These are phyloP conservation scores for Pleurotus pulmonarius DNA, from an alignment of 768 basidiomycete species.

Conservation along the genomic window DNA sequence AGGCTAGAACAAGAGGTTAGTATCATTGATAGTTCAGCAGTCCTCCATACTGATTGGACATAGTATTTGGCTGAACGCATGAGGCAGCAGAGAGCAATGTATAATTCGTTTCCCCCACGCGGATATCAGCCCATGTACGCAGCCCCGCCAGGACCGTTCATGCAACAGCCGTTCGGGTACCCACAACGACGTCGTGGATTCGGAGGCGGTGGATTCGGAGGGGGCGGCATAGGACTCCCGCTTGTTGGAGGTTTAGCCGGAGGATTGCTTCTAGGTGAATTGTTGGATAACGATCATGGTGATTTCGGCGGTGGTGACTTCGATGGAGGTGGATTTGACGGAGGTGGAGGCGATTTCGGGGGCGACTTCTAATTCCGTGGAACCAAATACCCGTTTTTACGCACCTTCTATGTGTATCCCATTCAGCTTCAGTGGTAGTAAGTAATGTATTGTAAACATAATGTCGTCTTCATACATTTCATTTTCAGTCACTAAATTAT, in stretches of 20 bases:
- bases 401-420: too few relatives aligned
- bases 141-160: slow-evolving; percentile 14
- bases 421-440: too few relatives aligned
- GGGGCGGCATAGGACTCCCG: slow-evolving; percentile 13
- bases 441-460: too few relatives aligned
- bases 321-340: background rate
- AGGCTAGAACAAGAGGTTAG: too few relatives aligned
- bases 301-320: slow-evolving; percentile 10
- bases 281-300: slow-evolving; percentile 35
- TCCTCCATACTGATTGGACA: background rate
- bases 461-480: too few relatives aligned
- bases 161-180: slow-evolving; percentile 13
- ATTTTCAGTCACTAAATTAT: background rate
- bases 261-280: slow-evolving; percentile 45
- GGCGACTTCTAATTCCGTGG: slow-evolving; percentile 6
- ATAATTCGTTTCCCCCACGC: slow-evolving; percentile 10
- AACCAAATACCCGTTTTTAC: background rate
- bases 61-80: slow-evolving; percentile 32
- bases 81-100: slow-evolving; percentile 16
- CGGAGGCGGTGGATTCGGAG: slow-evolving; percentile 28
- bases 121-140: slow-evolving; percentile 12
- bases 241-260: slow-evolving; percentile 45
- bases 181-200: slow-evolving; percentile 19
- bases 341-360: slow-evolving; percentile 19
- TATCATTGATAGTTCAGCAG: background rate